Evolutionary conservation across 164 flowering plant genomes (phyloP).

Genomic region (Tinospora cordifolia): DNA sequence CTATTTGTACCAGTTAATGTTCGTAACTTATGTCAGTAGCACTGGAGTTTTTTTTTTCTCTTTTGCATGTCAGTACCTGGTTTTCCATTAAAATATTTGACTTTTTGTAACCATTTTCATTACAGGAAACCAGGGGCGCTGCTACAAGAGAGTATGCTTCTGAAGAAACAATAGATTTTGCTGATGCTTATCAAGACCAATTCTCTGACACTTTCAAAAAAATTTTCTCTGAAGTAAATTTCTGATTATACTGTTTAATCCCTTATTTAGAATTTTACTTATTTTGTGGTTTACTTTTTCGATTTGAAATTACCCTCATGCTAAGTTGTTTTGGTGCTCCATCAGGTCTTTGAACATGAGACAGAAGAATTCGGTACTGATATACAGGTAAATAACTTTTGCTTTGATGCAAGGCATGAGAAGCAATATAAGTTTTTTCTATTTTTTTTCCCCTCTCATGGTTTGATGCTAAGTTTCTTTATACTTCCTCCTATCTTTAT

Average conservation of each 20-base stretch:
- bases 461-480: conserved; percentile 5
- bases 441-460: conserved; percentile 2
- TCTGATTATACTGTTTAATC: conserved; percentile 9
- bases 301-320: not conserved
- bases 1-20: not conserved
- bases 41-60: not conserved
- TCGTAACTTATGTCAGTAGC: not conserved
- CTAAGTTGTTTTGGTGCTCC: conserved; percentile 4
- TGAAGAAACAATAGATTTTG: conserved; percentile 40
- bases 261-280: not conserved
- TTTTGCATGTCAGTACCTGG: not conserved
- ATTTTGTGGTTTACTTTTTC: not conserved
- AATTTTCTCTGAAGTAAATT: conserved; percentile 76
- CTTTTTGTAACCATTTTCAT: not conserved
- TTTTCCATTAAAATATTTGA: not conserved
- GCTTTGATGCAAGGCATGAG: not conserved
- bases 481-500: not conserved
- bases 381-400: conserved; percentile 43
- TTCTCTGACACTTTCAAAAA: conserved; percentile 74
- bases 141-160: conserved; percentile 28
- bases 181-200: conserved; percentile 33
- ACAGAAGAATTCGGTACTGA: conserved; percentile 43
- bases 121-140: conserved; percentile 20
- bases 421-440: not conserved
- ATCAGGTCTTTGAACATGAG: conserved; percentile 78